These are phyloP conservation scores for Colletotrichum godetiae DNA, from an alignment of 2,329 filamentous ascomycete species.

Conservation along the genomic window DNA sequence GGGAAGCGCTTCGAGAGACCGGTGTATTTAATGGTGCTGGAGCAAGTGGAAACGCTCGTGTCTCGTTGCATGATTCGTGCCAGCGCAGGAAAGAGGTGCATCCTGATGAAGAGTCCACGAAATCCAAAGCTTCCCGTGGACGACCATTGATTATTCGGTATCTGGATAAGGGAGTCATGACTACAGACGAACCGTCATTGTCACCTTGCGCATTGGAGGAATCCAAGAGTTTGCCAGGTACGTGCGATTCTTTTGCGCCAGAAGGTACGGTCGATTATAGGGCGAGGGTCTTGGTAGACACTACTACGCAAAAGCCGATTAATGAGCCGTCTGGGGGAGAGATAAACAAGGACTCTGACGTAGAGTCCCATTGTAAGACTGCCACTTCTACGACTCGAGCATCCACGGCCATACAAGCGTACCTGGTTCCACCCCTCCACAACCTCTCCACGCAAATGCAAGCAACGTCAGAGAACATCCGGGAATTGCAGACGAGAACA, in stretches of 20 bases:
- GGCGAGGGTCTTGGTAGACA: no score
- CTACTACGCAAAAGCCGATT: background rate
- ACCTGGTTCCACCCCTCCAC: background rate
- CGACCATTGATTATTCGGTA: constrained; percentile 33
- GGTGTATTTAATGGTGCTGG: constrained; percentile 19
- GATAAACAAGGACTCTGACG: background rate
- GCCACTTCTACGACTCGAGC: background rate
- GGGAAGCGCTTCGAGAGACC: constrained; percentile 17
- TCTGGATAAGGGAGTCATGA: constrained; percentile 36
- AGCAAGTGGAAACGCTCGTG: background rate
- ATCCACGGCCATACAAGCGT: background rate
- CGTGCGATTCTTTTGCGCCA: background rate
- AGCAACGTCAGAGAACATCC: background rate
- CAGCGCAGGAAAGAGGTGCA: background rate
- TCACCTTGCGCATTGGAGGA: background rate
- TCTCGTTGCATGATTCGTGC: background rate
- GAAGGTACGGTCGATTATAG: background rate
- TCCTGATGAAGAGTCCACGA: background rate
- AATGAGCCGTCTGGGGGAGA: background rate
- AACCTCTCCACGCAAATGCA: background rate
- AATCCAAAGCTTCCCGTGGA: no score
- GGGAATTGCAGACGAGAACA: background rate
- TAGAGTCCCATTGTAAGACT: background rate
- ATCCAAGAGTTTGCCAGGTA: background rate
- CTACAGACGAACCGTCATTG: background rate